Evolutionary conservation across 805 yeast genomes (phyloP).

Genomic region (Lipomyces yamanashiensis): DNA sequence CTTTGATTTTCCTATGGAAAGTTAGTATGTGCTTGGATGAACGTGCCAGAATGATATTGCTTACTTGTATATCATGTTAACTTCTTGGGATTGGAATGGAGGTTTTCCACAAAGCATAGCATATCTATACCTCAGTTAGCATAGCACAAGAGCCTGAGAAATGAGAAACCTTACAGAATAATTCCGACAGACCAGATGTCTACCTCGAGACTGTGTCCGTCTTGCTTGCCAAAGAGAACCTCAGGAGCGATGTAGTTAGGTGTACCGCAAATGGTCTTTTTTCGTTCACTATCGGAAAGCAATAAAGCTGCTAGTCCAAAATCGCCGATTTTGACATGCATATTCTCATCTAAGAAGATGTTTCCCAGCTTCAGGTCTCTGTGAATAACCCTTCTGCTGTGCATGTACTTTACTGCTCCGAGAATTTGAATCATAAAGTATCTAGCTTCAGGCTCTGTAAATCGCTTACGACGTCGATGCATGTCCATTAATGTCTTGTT

Average conservation of each 20-base stretch:
- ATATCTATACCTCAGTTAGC: conserved; percentile 40
- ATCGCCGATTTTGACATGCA: conserved; percentile 96
- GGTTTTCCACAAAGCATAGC: conserved; percentile 94
- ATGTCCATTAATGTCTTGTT: conserved; percentile 94
- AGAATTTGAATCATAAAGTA: conserved; percentile 87
- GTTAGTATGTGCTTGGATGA: background rate
- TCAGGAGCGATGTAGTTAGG: conserved; percentile 99
- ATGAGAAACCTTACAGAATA: conserved; percentile 61
- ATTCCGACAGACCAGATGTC: conserved; percentile 98
- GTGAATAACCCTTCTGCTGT: conserved; percentile 88
- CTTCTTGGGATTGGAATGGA: conserved; percentile 96
- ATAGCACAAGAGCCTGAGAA: background rate
- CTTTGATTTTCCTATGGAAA: conserved; percentile 57
- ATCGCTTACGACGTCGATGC: conserved; percentile 77
- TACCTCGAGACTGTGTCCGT: conserved; percentile 92
- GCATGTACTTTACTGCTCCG: conserved; percentile 93
- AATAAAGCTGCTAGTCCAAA: conserved; percentile 98
- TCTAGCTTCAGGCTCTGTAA: conserved; percentile 91
- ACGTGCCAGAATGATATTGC: background rate
- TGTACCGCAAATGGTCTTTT: conserved; percentile 96
- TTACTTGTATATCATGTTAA: conserved; percentile 78
- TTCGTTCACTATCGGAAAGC: conserved; percentile 69
- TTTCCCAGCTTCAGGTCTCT: conserved; percentile 96
- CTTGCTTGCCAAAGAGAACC: conserved; percentile 79
- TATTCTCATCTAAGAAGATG: conserved; percentile 88